Conservation (phyloP, 495 filamentous ascomycete species). For the Aspergillus sclerotiicarbonarius region DNA sequence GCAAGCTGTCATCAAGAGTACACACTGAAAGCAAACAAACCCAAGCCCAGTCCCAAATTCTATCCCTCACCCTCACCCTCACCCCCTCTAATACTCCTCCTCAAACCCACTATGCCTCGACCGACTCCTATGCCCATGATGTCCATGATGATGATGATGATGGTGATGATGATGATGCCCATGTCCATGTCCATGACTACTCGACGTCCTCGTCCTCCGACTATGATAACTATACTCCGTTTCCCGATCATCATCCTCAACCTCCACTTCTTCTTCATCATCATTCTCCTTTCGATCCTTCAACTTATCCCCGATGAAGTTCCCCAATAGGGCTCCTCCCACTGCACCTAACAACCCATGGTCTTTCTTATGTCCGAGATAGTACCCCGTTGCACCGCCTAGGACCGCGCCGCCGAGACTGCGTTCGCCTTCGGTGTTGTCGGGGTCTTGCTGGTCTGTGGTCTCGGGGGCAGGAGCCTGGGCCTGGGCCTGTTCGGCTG, state of each 20-base stretch:
- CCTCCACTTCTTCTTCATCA: background rate
- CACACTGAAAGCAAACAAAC: too few species aligned
- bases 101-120: slow-evolving; percentile 20
- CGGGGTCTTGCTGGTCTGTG: too few species aligned
- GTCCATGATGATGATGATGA: slow-evolving; percentile 12
- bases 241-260: background rate
- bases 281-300: slow-evolving; percentile 24
- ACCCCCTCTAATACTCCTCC: background rate
- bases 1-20: too few species aligned
- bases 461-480: too few species aligned
- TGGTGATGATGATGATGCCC: slow-evolving; percentile 20
- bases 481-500: background rate
- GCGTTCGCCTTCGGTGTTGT: slow-evolving; percentile 25
- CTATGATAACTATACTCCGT: slow-evolving; percentile 16
- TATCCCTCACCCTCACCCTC: background rate
- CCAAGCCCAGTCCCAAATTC: background rate
- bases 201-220: slow-evolving; percentile 13
- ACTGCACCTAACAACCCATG: slow-evolving; percentile 50
- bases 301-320: slow-evolving; percentile 40
- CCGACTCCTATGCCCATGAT: slow-evolving; percentile 26
- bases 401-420: slow-evolving; percentile 41
- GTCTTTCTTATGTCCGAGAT: slow-evolving; percentile 43
- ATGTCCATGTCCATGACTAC: slow-evolving; percentile 16
- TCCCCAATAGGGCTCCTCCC: slow-evolving; percentile 49
- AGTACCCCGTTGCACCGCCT: slow-evolving; percentile 49